Base-by-base conservation (phyloP, 2,329 filamentous ascomycete species). In the Penicillium sp. region DNA sequence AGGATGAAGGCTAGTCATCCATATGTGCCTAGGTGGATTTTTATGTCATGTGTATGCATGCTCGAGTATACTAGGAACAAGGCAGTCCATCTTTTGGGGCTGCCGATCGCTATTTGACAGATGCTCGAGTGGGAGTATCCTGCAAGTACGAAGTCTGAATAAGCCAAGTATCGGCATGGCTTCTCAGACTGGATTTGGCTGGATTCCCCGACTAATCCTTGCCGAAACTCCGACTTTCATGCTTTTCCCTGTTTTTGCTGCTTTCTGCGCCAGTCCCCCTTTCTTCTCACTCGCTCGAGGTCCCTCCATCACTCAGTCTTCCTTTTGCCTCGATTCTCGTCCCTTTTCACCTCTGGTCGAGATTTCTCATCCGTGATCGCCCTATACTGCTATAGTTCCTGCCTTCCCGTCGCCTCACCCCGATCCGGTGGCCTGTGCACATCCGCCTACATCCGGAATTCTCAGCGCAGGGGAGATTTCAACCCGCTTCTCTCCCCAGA, bases 401-500 rank as follows among this genome's bases (percentile, higher is more conserved):
- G 18, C 30, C 16, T 20, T 18, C 25, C 7, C 18, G 33, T 40
- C 23, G 19, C 34, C 23, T 13, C 2, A 3, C 27, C 13, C 15
- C 15, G 17, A 28, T 23, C 18, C 15, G 13, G 10, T 19, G 36
- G 32, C 39, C 42, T 38, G 36, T 38, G 36, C 33, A 33, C 25
- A 40, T 48, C 43, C 46, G 46, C 13, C 42, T 43, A 16, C 30
- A 39, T 46, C 46, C 42, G 42, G 29, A 33, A 26, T 8, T 17
- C 15, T 11, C 25, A 25, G 16, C 11, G 16, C 34, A 32, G 3
- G 25, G 25, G 38, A 33, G 17, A 28, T 33, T 44, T 32, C 31
- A 36, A 33, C 20, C 20, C 28, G n/a, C n/a, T n/a, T n/a, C n/a
- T n/a, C n/a, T 4, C 27, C 27, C 27, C 16, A 7, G 8, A 14